These are phyloP conservation scores for Zygotorulaspora sp. DNA, from an alignment of 805 yeast species.

Conservation along the genomic window DNA sequence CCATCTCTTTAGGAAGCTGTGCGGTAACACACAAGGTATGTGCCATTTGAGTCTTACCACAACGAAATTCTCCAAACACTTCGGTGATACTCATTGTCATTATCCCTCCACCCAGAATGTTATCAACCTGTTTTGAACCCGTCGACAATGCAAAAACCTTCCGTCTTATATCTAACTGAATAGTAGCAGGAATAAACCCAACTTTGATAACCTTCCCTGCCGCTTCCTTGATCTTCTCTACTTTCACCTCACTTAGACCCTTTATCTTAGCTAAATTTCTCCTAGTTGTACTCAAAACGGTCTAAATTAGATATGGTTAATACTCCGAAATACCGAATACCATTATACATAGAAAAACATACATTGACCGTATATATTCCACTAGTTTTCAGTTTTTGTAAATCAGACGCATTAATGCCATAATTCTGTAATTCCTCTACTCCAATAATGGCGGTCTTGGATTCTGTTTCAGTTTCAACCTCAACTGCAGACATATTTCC, in stretches of 20 bases:
- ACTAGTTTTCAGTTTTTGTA: slow-evolving; percentile 58
- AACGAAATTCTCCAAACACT: slow-evolving; percentile 75
- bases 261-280: slow-evolving; percentile 59
- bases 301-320: slow-evolving; percentile 26
- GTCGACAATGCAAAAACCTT: slow-evolving; percentile 64
- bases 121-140: slow-evolving; percentile 66
- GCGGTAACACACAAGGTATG: slow-evolving; percentile 76
- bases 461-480: slow-evolving; percentile 21
- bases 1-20: slow-evolving; percentile 62
- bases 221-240: slow-evolving; percentile 70
- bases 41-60: slow-evolving; percentile 79
- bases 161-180: slow-evolving; percentile 59
- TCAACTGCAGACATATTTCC: slow-evolving; percentile 17
- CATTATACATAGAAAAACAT: slow-evolving; percentile 33
- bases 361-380: slow-evolving; percentile 68
- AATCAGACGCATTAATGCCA: slow-evolving; percentile 70
- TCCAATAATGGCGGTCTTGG: slow-evolving; percentile 29
- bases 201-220: slow-evolving; percentile 59
- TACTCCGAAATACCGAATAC: neutral
- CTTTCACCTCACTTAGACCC: slow-evolving; percentile 72
- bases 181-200: slow-evolving; percentile 72
- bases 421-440: slow-evolving; percentile 55
- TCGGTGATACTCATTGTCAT: slow-evolving; percentile 75
- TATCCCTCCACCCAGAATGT: slow-evolving; percentile 68
- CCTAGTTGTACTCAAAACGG: slow-evolving; percentile 57